Conservation (phyloP, 805 yeast genomes). For the Candida sphagnicola region DNA sequence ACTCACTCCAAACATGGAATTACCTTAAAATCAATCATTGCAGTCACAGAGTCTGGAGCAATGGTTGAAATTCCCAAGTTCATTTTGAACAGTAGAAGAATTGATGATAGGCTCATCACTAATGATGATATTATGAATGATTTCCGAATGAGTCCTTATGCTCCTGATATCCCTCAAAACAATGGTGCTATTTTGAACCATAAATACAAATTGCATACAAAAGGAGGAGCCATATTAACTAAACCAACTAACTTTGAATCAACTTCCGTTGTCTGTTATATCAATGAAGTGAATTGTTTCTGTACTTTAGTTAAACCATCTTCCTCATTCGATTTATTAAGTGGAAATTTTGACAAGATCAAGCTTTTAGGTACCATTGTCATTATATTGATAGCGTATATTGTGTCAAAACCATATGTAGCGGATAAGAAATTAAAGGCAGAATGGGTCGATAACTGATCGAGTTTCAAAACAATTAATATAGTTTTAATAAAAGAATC, state of each 20-base stretch:
- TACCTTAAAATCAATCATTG: conserved; percentile 51
- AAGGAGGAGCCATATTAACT: conserved; percentile 21
- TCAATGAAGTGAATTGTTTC: conserved; percentile 62
- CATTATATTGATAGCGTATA: conserved; percentile 43
- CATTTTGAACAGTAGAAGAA: conserved; percentile 65
- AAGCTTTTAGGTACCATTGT: conserved; percentile 60
- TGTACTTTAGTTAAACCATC: conserved; percentile 81
- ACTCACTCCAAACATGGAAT: conserved; percentile 32
- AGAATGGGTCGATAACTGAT: conserved; percentile 42
- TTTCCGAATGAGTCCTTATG: conserved; percentile 59
- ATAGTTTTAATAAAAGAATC: not conserved
- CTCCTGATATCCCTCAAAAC: conserved; percentile 52
- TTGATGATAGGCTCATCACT: conserved; percentile 50
- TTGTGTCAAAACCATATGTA: conserved; percentile 56
- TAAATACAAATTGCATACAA: conserved; percentile 25
- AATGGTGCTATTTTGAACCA: conserved; percentile 32
- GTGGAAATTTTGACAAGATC: conserved; percentile 60
- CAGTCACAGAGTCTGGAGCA: conserved; percentile 57
- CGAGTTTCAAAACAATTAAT: not conserved
- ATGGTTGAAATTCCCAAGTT: conserved; percentile 68
- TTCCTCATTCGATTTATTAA: conserved; percentile 73
- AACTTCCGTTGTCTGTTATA: conserved; percentile 64
- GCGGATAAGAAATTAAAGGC: conserved; percentile 47
- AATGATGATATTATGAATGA: conserved; percentile 50
- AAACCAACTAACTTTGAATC: conserved; percentile 70